Base-by-base conservation (phyloP, 2,329 filamentous ascomycete species). In the Phaeosphaeria sp. region DNA sequence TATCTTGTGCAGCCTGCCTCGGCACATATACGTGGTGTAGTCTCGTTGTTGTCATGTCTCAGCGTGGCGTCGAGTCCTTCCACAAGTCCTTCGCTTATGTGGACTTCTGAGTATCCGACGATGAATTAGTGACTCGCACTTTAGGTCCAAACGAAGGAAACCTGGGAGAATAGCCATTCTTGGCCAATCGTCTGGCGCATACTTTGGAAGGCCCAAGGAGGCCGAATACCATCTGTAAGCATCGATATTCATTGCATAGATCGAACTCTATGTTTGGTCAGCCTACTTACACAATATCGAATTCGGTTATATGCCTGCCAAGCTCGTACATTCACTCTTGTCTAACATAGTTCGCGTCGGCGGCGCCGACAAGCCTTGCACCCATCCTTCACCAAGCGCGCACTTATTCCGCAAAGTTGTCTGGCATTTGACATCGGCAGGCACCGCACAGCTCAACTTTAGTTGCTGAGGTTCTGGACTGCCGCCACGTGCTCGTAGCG, bases 401-500 rank as follows among this genome's bases (percentile, higher is more conserved):
- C 30, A 36, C 3, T 6, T 36, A 36, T 46, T 46, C 44, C 44
- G 22, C 13, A 21, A 3, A n/a, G 18, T 18, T 15, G 11, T 27
- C 46, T 55, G 52, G 51, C 51, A 57, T 17, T 46, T 48, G 18
- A 25, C 20, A 39, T 45, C 55, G 53, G 55, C 47, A 59, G 50
- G 25, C 30, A 27, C 7, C n/a, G 11, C 21, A 24, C 30, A 47
- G 40, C 39, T 45, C 17, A 13, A 45, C 30, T n/a, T 6, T n/a
- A 27, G 44, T 18, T 17, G 18, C 21, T 51, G 47, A 56, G 46
- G 50, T 45, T 64, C 61, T 59, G 44, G 59, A 53, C 59, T 43
- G 20, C 53, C 48, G 61, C 59, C 59, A 55, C 46, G 51, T 57
- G 51, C 53, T 8, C 6, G 43, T 55, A 58, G 58, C 51, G 59